These are phyloP conservation scores for Podosphaera fusca DNA, from an alignment of 2,329 filamentous ascomycete species.

Conservation along the genomic window DNA sequence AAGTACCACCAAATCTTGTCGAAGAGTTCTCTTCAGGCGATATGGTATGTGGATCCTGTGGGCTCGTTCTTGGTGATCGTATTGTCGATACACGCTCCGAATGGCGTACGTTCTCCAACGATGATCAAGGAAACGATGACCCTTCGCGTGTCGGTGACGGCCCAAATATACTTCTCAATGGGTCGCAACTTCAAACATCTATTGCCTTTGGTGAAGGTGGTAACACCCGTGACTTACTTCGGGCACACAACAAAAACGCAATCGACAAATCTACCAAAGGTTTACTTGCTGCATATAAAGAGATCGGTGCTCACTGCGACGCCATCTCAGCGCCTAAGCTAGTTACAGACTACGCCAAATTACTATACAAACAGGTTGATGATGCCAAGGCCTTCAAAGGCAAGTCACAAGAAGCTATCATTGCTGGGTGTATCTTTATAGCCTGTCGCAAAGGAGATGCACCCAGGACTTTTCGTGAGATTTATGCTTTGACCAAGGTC, in stretches of 20 bases:
- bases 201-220: conserved; percentile 65
- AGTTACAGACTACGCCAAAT: conserved; percentile 75
- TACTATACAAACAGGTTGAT: conserved; percentile 84
- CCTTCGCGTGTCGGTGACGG: conserved; percentile 95
- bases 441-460: conserved; percentile 77
- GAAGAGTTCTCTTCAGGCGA: conserved; percentile 87
- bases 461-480: conserved; percentile 79
- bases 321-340: conserved; percentile 58
- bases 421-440: conserved; percentile 93
- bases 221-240: conserved; percentile 50
- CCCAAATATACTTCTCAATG: conserved; percentile 71
- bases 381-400: conserved; percentile 88
- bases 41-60: conserved; percentile 79
- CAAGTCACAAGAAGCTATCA: conserved; percentile 80
- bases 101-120: conserved; percentile 97
- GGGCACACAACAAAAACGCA: conserved; percentile 61
- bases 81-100: conserved; percentile 92
- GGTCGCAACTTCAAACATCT: conserved; percentile 67
- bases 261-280: conserved; percentile 67
- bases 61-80: conserved; percentile 69
- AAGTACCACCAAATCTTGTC: conserved; percentile 73
- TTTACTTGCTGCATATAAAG: conserved; percentile 61
- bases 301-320: conserved; percentile 74
- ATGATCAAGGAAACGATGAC: conserved; percentile 89
- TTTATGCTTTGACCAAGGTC: conserved; percentile 79